Evolutionary conservation across 2,329 filamentous ascomycete species (phyloP).

Genomic region (Pyricularia grisea): DNA sequence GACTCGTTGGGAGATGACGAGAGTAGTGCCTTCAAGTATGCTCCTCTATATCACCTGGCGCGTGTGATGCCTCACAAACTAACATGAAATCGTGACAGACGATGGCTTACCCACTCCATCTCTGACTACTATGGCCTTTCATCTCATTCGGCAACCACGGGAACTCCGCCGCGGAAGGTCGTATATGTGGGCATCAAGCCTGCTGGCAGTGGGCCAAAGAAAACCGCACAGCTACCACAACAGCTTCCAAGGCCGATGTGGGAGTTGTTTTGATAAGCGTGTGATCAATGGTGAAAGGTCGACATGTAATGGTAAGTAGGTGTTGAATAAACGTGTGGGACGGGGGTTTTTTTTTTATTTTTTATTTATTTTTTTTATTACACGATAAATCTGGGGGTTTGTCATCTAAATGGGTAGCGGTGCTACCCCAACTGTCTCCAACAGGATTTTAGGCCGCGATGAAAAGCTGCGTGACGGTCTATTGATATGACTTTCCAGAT

Average conservation of each 20-base stretch:
- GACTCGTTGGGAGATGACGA: constrained; percentile 69
- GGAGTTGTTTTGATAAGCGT: constrained; percentile 31
- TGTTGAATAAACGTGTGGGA: background rate
- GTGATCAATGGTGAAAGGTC: too few species aligned
- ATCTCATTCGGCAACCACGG: constrained; percentile 70
- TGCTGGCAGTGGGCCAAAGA: constrained; percentile 12
- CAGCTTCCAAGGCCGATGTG: constrained; percentile 53
- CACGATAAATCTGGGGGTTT: background rate
- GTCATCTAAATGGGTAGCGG: background rate
- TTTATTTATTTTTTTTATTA: too few species aligned
- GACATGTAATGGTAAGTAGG: background rate
- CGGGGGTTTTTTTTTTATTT: background rate
- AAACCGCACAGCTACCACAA: constrained; percentile 14
- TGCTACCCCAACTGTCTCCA: background rate
- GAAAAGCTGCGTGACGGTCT: too few species aligned
- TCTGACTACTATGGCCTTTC: constrained; percentile 84
- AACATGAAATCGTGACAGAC: constrained; percentile 36
- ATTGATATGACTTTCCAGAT: background rate
- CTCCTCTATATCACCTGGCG: constrained; percentile 13
- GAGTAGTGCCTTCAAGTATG: constrained; percentile 72
- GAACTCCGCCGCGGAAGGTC: constrained; percentile 61
- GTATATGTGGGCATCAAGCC: constrained; percentile 73
- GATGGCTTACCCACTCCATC: constrained; percentile 89
- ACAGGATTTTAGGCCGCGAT: background rate
- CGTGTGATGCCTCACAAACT: background rate